phyloP scores from a whole-genome alignment of 2,329 filamentous ascomycete species.

The Trichoderma cornu-damae region DNA sequence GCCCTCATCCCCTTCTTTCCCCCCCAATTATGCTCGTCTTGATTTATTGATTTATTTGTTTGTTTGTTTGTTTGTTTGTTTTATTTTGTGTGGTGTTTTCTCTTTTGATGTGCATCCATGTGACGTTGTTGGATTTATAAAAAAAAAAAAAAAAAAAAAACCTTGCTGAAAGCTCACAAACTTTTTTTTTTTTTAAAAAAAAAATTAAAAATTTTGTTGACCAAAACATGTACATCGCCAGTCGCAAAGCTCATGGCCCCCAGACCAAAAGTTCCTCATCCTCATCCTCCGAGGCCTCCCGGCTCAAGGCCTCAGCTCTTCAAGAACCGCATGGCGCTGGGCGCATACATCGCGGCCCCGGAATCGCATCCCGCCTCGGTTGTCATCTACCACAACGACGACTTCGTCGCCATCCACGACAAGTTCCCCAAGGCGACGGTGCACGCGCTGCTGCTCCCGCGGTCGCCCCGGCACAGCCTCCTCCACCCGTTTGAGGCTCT shows the following conservation, averaged over 20 bases:
- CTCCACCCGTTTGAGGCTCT: slow-evolving; percentile 76
- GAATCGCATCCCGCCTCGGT: slow-evolving; percentile 53
- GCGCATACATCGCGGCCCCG: slow-evolving; percentile 61
- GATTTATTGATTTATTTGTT: background rate
- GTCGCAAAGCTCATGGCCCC: slow-evolving; percentile 37
- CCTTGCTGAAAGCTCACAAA: too few species aligned
- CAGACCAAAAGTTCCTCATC: slow-evolving; percentile 30
- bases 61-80: too few species aligned
- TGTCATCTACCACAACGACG: slow-evolving; percentile 61
- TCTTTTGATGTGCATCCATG: too few species aligned
- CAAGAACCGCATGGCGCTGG: slow-evolving; percentile 56
- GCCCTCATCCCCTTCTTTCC: background rate
- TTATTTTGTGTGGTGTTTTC: too few species aligned
- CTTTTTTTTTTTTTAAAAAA: background rate
- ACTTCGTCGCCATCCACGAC: slow-evolving; percentile 75
- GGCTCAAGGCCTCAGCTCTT: slow-evolving; percentile 32
- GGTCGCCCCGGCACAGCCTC: slow-evolving; percentile 54
- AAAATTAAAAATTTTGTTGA: background rate
- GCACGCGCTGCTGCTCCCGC: slow-evolving; percentile 83
- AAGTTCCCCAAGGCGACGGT: slow-evolving; percentile 78
- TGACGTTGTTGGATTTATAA: too few species aligned
- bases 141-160: too few species aligned
- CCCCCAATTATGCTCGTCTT: background rate
- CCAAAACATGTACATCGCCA: slow-evolving; percentile 18
- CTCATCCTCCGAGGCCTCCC: slow-evolving; percentile 18